Percentiles rank a stretch among this genome's conserved stretches.
These are phyloP conservation scores for Pichia sp. DNA, from an alignment of 1,139 yeast genomes.

Conservation along the genomic window DNA sequence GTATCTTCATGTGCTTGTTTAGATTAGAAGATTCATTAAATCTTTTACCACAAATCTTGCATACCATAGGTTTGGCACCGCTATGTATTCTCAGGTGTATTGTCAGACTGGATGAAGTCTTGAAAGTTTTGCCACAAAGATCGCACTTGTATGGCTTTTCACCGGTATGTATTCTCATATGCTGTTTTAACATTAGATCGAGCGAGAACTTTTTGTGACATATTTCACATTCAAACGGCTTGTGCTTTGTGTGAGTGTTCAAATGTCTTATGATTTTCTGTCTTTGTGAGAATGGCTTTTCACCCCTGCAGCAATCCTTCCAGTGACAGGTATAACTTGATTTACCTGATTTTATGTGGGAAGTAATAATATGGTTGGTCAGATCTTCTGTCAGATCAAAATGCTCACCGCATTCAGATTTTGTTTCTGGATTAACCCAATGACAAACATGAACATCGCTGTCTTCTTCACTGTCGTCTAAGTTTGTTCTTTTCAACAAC, in stretches of 20 bases:
- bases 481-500: not conserved
- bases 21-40: conserved; percentile 88
- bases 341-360: conserved; percentile 73
- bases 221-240: conserved; percentile 64
- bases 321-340: conserved; percentile 69
- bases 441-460: conserved; percentile 39
- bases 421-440: conserved; percentile 24
- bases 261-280: conserved; percentile 85
- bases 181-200: conserved; percentile 64
- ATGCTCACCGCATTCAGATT: conserved; percentile 40
- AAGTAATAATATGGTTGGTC: conserved; percentile 62
- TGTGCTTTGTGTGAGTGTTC: conserved; percentile 80
- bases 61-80: conserved; percentile 71
- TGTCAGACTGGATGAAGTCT: conserved; percentile 51
- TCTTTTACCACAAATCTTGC: conserved; percentile 77
- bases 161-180: conserved; percentile 83
- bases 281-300: conserved; percentile 66
- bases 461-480: conserved; percentile 20
- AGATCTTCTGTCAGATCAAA: conserved; percentile 56
- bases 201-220: conserved; percentile 73
- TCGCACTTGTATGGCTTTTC: conserved; percentile 55
- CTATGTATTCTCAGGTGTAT: conserved; percentile 53
- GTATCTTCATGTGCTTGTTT: conserved; percentile 80
- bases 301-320: conserved; percentile 68
- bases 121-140: conserved; percentile 48